Evolutionary conservation across 2,329 filamentous ascomycete genomes (phyloP).

Genomic region (Ceratocystis albifundus): DNA sequence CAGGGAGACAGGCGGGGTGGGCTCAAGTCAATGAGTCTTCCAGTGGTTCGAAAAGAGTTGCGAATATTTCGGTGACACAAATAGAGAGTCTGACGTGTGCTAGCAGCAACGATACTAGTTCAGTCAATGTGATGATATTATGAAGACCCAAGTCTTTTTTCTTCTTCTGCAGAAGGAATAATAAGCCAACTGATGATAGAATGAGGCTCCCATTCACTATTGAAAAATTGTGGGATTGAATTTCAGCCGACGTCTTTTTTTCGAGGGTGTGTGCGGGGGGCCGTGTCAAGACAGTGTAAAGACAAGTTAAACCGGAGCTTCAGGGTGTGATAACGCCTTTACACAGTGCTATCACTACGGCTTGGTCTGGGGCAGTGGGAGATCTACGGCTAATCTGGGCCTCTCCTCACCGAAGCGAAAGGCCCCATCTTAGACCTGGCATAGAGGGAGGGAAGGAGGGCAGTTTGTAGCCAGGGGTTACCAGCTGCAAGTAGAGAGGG

Average conservation of each 20-base stretch:
- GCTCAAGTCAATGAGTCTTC: constrained; percentile 13
- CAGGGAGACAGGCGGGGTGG: constrained; percentile 21
- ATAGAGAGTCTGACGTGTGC: neutral
- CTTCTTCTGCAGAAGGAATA: neutral
- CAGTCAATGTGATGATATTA: neutral
- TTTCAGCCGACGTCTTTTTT: constrained; percentile 21
- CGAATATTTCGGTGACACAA: neutral
- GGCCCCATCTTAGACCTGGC: neutral
- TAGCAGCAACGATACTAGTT: too few relatives aligned
- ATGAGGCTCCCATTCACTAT: neutral
- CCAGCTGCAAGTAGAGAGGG: constrained; percentile 7
- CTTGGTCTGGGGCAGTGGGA: neutral
- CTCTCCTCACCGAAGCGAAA: constrained; percentile 10
- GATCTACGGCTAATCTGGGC: constrained; percentile 18
- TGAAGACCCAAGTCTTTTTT: neutral
- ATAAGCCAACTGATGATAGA: constrained; percentile 5
- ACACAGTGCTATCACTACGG: constrained; percentile 14
- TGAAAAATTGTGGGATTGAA: constrained; percentile 21
- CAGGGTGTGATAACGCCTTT: neutral
- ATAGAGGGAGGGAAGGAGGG: too few relatives aligned
- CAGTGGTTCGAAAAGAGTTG: constrained; percentile 12
- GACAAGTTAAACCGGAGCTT: neutral
- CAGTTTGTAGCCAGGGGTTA: constrained; percentile 15
- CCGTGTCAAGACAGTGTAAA: constrained; percentile 15
- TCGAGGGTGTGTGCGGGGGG: constrained; percentile 22